Evolutionary conservation across 2,329 filamentous ascomycete species (phyloP), one percentile per base, ranked within the genome.

Genomic region (Paracoccidioides brasiliensis): DNA sequence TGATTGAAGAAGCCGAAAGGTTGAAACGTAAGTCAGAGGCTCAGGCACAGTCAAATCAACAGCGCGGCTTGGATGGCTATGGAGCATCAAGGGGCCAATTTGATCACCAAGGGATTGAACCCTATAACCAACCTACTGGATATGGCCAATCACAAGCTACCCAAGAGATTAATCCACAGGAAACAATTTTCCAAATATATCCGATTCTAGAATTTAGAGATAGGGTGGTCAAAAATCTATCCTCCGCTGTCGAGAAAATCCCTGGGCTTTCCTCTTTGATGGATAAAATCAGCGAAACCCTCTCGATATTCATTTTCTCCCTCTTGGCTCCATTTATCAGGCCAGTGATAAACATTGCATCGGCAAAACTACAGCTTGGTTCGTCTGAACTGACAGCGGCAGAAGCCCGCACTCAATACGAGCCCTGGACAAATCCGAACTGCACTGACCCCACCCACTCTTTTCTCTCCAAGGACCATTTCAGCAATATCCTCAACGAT

Each of bases 201-300:
- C 93, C 93, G 0, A 95, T 98, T 58, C 79, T 98, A 0, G 80
- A 88, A 58, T 98, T 97, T 76, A 82, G 91, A 57, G 93, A 98
- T 75, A 93, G 86, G 65, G 90, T 98, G 55, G 90, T 96, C 52
- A 88, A 88, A 62, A 81, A 84, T 43, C 90, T 98, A 69, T 89
- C 83, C 65, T 80, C 82, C 42, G 85, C 90, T 53, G 89, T 97
- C 61, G 83, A 90, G 64, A 96, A 94, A 74, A 86, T 98, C 42
- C 93, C 93, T 0, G 91, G 91, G 0, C 78, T 98, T 3, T 89
- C 95, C 71, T 75, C 84, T 58, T 76, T 96, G n/a, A 82, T 97
- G 28, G 91, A 97, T 60, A 91, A 89, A 64, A 95, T 98, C 64
- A 88, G 86, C 55, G 93, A 98, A 73, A 91, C 87, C 1, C 77